Percentiles rank a stretch among this genome's conserved stretches.
phyloP scores from a whole-genome alignment of 345 rosid species.

The Trapa bicornis region DNA sequence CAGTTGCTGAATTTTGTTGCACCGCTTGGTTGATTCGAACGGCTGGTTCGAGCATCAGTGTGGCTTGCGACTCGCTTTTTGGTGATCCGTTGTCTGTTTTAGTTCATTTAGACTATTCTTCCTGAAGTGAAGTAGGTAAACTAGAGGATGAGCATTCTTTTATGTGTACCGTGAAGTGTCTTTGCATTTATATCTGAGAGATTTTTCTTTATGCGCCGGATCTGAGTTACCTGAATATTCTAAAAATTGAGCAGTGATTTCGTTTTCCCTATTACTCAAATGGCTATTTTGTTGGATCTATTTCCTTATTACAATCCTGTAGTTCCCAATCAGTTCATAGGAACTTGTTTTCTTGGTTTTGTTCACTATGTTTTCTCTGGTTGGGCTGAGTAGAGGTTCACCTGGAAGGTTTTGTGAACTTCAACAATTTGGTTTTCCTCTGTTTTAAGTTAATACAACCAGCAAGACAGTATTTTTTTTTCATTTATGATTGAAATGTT shows the following conservation, averaged over 20 bases:
- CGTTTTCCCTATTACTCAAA: not conserved
- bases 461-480: not conserved
- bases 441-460: not conserved
- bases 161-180: too few species aligned
- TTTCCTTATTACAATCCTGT: not conserved
- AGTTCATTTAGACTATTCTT: not conserved
- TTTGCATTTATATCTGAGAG: too few species aligned
- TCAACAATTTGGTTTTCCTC: not conserved
- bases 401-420: not conserved
- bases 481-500: too few species aligned
- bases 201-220: too few species aligned
- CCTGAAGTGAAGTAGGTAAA: not conserved
- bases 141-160: not conserved
- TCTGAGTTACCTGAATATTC: not conserved
- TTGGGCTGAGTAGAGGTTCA: not conserved
- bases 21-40: not conserved
- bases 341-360: not conserved
- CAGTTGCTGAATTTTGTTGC: not conserved
- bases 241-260: not conserved
- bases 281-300: not conserved
- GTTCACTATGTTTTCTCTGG: not conserved
- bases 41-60: not conserved
- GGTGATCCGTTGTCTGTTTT: not conserved
- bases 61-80: not conserved
- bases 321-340: not conserved